These are phyloP conservation scores for Aspergillus uvarum DNA, from an alignment of 2,329 filamentous ascomycete genomes.

Conservation along the genomic window DNA sequence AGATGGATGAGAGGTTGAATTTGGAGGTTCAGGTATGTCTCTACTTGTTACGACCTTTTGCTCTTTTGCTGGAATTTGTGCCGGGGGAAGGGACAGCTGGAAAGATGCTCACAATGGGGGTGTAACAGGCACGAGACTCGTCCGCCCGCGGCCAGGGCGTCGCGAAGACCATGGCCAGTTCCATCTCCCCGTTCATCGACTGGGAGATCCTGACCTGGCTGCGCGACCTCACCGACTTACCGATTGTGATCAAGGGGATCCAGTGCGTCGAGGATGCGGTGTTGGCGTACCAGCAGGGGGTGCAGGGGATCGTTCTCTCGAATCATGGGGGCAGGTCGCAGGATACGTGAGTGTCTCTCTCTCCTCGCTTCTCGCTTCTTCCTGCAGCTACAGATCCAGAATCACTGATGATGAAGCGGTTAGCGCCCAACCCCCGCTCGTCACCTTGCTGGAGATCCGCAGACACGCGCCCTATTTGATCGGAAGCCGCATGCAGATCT, in stretches of 20 bases:
- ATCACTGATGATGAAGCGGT: not conserved
- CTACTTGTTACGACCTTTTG: no score
- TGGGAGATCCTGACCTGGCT: constrained; percentile 43
- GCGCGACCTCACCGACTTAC: constrained; percentile 34
- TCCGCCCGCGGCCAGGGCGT: constrained; percentile 24
- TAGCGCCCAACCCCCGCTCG: constrained; percentile 49
- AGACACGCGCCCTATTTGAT: constrained; percentile 62
- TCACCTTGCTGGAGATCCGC: constrained; percentile 64
- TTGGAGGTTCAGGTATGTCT: constrained; percentile 22
- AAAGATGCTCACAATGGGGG: not conserved
- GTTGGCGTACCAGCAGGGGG: constrained; percentile 46
- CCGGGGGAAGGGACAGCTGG: no score
- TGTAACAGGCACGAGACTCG: not conserved
- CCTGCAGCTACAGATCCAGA: not conserved
- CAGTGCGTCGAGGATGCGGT: constrained; percentile 52
- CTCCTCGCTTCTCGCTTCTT: not conserved
- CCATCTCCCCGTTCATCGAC: constrained; percentile 30
- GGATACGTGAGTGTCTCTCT: constrained; percentile 35
- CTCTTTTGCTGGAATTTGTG: no score
- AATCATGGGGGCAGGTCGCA: constrained; percentile 50
- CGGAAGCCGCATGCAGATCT: constrained; percentile 57
- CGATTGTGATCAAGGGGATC: constrained; percentile 44
- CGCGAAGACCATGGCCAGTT: constrained; percentile 31
- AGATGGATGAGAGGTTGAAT: constrained; percentile 35
- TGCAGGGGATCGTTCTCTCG: constrained; percentile 45